Evolutionary conservation across 2,329 filamentous ascomycete species (phyloP), one percentile per base, ranked within the genome.

Genomic region (Diaporthe caulivora): DNA sequence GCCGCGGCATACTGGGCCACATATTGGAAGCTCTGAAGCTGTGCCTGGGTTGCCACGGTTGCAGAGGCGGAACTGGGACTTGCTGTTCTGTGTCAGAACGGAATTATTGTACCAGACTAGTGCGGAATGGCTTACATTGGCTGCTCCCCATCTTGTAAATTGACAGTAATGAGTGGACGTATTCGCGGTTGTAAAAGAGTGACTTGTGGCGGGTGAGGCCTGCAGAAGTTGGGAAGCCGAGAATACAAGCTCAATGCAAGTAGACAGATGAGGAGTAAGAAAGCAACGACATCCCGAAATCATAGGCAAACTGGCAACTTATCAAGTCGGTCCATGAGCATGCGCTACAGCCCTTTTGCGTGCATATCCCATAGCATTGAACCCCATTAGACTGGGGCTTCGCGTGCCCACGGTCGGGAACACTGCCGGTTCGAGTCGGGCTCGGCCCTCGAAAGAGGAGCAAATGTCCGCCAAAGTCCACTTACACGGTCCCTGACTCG

Each of bases 1-100:
- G 78, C 77, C 17, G 75, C 64, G 4, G 77, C 76, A 51, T 76
- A 76, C 68, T 79, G 74, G 8, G 77, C 73, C 37, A 78, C 76
- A 5, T 74, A 73, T 26, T 75, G 65, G 70, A 79, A 78, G 44
- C 74, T 75, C 57, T 74, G 44, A 31, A 79, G 42, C 44, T 65
- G 60, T 65, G 42, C 60, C 44, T 65, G 42, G 21, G 60, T 65
- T 13, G 44, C 44, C 21, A 49, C 42, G 42, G 29, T 13, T 8
- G 60, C 31, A 11, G 60, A 65, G 42, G 42, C 44, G 29, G 60
- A 65, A 24, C 21, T 37, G 1, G 60, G 21, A 49, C 29, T 65
- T 34, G 60, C 60, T 65, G 6, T 18, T 24, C 9, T 49, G 3
- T 65, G 21, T 65, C 29, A 65, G 42, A 13, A 34, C 13, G 29